Evolutionary conservation across 768 basidiomycete genomes (phyloP).

Genomic region (Lyophyllum semitale): DNA sequence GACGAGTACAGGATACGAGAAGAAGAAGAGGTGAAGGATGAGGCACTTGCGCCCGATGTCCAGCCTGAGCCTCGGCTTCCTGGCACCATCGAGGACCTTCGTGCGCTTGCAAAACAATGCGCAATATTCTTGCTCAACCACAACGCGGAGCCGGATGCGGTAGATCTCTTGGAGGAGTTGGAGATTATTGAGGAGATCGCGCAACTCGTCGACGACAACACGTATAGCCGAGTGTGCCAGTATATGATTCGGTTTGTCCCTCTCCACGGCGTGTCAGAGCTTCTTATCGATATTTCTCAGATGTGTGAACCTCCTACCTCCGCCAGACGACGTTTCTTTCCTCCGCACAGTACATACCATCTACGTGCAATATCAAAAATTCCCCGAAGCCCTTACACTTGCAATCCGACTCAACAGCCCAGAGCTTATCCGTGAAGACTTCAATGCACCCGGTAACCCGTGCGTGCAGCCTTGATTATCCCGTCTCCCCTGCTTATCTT

Average conservation of each 20-base stretch:
- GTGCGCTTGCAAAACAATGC: constrained; percentile 77
- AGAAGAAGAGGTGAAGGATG: constrained; percentile 38
- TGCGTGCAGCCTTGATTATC: constrained; percentile 37
- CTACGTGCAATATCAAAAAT: constrained; percentile 83
- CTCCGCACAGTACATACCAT: constrained; percentile 86
- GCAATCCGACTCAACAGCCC: constrained; percentile 84
- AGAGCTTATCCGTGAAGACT: constrained; percentile 82
- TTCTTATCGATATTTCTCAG: constrained; percentile 32
- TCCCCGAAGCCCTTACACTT: constrained; percentile 88
- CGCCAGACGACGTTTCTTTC: constrained; percentile 91
- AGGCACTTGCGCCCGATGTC: constrained; percentile 25
- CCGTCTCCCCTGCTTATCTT: not conserved
- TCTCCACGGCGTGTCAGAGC: not conserved
- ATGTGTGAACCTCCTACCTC: constrained; percentile 87
- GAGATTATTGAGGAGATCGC: constrained; percentile 84
- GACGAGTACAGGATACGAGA: constrained; percentile 85
- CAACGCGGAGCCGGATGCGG: constrained; percentile 98
- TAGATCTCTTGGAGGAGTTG: constrained; percentile 91
- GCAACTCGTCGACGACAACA: constrained; percentile 82
- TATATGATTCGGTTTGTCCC: constrained; percentile 88
- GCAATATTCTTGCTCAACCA: constrained; percentile 88
- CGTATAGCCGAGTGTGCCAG: constrained; percentile 85
- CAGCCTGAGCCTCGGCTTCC: constrained; percentile 36
- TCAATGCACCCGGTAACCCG: constrained; percentile 88
- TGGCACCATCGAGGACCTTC: constrained; percentile 75